Base-by-base conservation (phyloP, 1,284 basidiomycete genomes). In the Melampsora allii-populina region DNA sequence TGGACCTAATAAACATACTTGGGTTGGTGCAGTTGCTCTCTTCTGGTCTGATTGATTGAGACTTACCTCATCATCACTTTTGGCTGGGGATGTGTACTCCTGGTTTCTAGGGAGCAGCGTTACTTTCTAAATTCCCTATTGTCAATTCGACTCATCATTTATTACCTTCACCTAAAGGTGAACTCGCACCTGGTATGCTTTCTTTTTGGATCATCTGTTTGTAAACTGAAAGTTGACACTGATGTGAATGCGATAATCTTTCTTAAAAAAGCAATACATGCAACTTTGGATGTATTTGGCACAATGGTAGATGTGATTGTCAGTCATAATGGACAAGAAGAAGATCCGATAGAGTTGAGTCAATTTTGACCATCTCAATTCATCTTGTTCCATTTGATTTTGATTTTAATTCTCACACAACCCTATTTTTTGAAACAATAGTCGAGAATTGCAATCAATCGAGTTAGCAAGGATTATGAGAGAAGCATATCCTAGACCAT, bases 41-140 rank as follows among this genome's bases (percentile, higher is more conserved):
- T 3, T 76, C 80, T 61, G 78, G 77, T 71, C 78, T 77, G 5
- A 36, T 72, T 2, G 10, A 29, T 66, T 19, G 63, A 46, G 21
- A 19, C 45, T 5, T 9, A 31, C 75, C 42, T 74, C 27, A 19
- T 21, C 42, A 27, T 74, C 14, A 24, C 5, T 46, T 75, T 60
- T 29, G 4, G 10, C 2, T 36, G 59, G 27, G 5, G 6, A 1
- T n/a, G 19, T n/a, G 5, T 50, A 46, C 63, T 27, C 10, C 33
- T n/a, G 10, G 19, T 46, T 10, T 63, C 6, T 24, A 72, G 68
- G 92, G 92, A 65, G 90, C 89, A 39, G 88, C 86, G 5, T 84
- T 94, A 3, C 83, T 94, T 5, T 91, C 91, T 9, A 94, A 94
- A 87, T 96, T 92, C 83, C 93, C 94, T 0, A 96, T 97, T 81